Conservation (phyloP, 2,329 filamentous ascomycete species). For the Aureobasidium namibiae region DNA sequence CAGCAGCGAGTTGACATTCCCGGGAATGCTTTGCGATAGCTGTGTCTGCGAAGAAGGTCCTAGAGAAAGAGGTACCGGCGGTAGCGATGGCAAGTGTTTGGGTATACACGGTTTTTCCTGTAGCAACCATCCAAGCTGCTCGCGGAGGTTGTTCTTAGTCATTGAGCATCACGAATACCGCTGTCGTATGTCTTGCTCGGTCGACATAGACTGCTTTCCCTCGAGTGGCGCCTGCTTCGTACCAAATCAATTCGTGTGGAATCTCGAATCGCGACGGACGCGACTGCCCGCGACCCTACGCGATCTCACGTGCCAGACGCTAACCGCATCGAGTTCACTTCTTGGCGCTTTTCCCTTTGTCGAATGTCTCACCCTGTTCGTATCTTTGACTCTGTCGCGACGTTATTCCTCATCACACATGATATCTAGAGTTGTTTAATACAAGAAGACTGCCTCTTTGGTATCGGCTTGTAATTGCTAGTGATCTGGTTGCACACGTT, state of each 20-base stretch:
- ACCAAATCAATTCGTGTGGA: background rate
- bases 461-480: too few relatives aligned
- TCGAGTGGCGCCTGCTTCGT: constrained; percentile 7
- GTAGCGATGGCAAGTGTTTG: constrained; percentile 14
- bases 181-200: background rate
- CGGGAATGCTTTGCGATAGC: background rate
- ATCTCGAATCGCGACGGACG: constrained; percentile 7
- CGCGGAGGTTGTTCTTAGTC: constrained; percentile 41
- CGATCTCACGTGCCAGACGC: background rate
- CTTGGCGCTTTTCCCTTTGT: background rate
- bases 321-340: background rate
- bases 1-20: constrained; percentile 4
- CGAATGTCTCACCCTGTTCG: background rate
- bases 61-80: constrained; percentile 2
- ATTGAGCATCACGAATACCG: constrained; percentile 25
- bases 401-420: too few relatives aligned
- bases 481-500: too few relatives aligned
- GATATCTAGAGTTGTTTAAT: too few relatives aligned
- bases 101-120: constrained; percentile 38
- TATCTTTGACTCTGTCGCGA: background rate
- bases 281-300: constrained; percentile 2
- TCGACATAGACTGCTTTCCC: background rate
- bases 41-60: background rate
- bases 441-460: too few relatives aligned
- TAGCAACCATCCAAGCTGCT: constrained; percentile 42